These are phyloP conservation scores for Schwanniomyces polymorphus DNA, from an alignment of 805 yeast species.

Conservation along the genomic window DNA sequence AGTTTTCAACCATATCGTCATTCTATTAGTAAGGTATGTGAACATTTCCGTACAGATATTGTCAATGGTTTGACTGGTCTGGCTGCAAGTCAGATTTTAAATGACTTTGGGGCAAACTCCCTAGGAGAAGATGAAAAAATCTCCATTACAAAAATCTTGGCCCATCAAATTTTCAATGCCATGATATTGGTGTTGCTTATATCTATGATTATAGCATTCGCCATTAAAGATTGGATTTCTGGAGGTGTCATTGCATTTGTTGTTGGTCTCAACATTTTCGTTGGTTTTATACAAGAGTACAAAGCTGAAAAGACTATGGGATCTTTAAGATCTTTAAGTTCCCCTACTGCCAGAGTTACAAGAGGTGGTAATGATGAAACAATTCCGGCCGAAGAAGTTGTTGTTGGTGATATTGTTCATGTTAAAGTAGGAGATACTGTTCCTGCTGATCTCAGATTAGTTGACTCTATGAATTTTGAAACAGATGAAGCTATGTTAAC, in stretches of 20 bases:
- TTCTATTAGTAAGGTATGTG: constrained; percentile 35
- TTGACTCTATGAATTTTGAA: constrained; percentile 36
- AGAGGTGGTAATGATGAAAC: constrained; percentile 39
- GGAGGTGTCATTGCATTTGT: constrained; percentile 49
- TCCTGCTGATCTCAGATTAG: constrained; percentile 43
- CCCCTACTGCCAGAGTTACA: constrained; percentile 47
- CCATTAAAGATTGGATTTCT: constrained; percentile 39
- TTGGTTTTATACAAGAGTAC: constrained; percentile 51
- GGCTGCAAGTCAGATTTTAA: constrained; percentile 12
- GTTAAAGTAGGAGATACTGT: constrained; percentile 42
- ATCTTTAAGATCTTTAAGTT: constrained; percentile 45
- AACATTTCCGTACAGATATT: constrained; percentile 39
- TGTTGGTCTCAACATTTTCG: constrained; percentile 44
- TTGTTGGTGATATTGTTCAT: constrained; percentile 44
- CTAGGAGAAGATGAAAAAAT: constrained; percentile 31
- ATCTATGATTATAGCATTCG: constrained; percentile 38
- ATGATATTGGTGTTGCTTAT: constrained; percentile 39
- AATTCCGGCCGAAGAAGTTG: constrained; percentile 42
- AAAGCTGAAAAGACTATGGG: constrained; percentile 54
- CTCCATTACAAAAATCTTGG: constrained; percentile 26
- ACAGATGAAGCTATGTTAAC: constrained; percentile 47
- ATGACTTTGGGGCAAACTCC: constrained; percentile 22
- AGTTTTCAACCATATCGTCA: constrained; percentile 25
- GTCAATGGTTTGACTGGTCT: constrained; percentile 45
- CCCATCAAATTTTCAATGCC: constrained; percentile 39